Evolutionary conservation across 2,329 filamentous ascomycete species (phyloP).

Genomic region (Pyricularia pennisetigena): DNA sequence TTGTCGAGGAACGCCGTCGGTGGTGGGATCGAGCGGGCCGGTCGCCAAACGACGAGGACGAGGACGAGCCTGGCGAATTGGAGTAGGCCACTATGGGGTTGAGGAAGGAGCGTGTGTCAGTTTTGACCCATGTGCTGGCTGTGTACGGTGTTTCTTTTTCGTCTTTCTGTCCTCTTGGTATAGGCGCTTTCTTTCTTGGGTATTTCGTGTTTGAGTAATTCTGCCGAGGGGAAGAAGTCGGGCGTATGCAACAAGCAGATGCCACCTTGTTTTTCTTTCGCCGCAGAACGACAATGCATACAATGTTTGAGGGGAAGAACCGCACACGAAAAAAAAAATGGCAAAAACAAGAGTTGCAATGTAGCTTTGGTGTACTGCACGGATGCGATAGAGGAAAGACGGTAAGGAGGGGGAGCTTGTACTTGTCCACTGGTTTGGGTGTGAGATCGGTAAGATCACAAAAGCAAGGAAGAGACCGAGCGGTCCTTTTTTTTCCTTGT

Average conservation of each 20-base stretch:
- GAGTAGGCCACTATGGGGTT: not conserved
- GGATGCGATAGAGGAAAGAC: not conserved
- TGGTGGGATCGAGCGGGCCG: conserved; percentile 36
- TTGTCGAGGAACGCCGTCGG: conserved; percentile 36
- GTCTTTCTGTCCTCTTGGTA: not conserved
- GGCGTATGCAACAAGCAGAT: not conserved
- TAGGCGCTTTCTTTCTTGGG: not conserved
- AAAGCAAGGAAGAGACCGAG: not conserved
- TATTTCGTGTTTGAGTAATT: not conserved
- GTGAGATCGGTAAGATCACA: not conserved
- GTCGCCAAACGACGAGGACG: conserved; percentile 46
- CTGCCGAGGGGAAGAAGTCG: not conserved
- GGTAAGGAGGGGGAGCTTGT: not conserved
- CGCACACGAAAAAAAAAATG: not conserved
- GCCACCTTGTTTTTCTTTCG: not conserved
- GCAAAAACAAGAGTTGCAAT: not conserved
- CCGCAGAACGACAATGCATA: not conserved
- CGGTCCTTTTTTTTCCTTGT: not conserved
- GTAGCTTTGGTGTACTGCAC: not conserved
- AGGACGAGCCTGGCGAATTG: conserved; percentile 25
- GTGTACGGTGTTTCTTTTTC: not conserved
- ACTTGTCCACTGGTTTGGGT: not conserved
- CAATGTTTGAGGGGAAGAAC: no score
- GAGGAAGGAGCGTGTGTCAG: not conserved
- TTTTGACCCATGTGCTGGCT: not conserved